Percentiles rank a stretch among this genome's conserved stretches.
Evolutionary conservation across 2,329 filamentous ascomycete species (phyloP).

Genomic region (Fusarium tuaranense): DNA sequence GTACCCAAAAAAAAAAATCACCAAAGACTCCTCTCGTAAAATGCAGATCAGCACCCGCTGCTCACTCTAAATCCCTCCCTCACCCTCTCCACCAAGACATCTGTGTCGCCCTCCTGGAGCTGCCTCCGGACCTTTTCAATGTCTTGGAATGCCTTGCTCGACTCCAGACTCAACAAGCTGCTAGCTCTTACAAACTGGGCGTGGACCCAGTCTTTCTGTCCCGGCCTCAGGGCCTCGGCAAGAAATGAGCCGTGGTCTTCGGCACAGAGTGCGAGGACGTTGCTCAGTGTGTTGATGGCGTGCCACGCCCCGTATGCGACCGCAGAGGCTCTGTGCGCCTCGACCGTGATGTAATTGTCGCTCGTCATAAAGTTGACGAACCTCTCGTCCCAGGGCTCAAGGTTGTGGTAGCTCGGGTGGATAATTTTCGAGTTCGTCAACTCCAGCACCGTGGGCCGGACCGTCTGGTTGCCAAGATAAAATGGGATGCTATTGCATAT

Average conservation of each 20-base stretch:
- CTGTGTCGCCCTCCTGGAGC: neutral
- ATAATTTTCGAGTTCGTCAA: slow-evolving; percentile 2
- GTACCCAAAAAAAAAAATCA: neutral
- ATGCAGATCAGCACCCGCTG: neutral
- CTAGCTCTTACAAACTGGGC: neutral
- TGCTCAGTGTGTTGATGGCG: neutral
- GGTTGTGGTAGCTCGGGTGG: slow-evolving; percentile 17
- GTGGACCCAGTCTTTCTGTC: slow-evolving; percentile 12
- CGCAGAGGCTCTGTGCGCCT: slow-evolving; percentile 5
- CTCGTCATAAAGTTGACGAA: slow-evolving; percentile 1
- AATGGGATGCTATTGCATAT: slow-evolving; percentile 19
- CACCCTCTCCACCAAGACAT: neutral
- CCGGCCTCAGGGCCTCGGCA: neutral
- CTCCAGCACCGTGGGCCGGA: neutral
- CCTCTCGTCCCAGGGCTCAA: neutral
- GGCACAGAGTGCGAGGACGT: neutral
- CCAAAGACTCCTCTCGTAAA: neutral
- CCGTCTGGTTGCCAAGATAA: slow-evolving; percentile 16
- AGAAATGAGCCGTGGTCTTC: neutral
- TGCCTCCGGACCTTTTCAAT: neutral
- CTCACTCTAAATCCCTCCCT: neutral
- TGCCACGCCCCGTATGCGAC: slow-evolving; percentile 17
- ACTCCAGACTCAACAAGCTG: neutral
- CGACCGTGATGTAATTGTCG: neutral
- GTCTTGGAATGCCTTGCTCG: neutral